Conservation (phyloP, 2,329 filamentous ascomycete genomes). For the Alternaria panax region DNA sequence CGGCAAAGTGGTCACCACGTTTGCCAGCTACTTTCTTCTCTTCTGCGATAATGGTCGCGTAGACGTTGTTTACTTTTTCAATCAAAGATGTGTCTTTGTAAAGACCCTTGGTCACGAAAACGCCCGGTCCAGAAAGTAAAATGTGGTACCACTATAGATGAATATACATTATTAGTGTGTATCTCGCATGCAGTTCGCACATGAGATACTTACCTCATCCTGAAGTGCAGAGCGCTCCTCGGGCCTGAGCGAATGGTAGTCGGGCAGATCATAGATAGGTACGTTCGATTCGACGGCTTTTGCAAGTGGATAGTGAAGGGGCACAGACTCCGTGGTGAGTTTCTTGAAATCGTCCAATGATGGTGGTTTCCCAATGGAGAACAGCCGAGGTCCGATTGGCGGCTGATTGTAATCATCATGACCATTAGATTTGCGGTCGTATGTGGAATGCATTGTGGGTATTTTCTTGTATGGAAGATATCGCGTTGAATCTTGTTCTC, state of each 20-base stretch:
- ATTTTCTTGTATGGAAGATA: neutral
- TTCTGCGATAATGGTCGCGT: conserved; percentile 49
- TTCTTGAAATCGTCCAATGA: conserved; percentile 55
- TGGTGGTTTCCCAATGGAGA: conserved; percentile 40
- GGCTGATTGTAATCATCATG: conserved; percentile 1
- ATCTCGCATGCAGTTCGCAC: neutral
- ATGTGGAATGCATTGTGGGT: neutral
- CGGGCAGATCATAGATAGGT: conserved; percentile 62
- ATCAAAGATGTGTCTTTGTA: conserved; percentile 45
- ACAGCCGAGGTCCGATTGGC: conserved; percentile 36
- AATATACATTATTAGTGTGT: neutral
- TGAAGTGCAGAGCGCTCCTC: conserved; percentile 55
- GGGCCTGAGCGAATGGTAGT: conserved; percentile 45
- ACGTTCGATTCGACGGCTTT: conserved; percentile 58
- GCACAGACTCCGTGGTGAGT: conserved; percentile 54
- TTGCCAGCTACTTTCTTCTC: conserved; percentile 56
- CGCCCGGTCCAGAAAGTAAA: conserved; percentile 64
- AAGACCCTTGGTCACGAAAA: conserved; percentile 61
- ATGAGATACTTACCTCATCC: conserved; percentile 55
- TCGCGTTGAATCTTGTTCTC: neutral
- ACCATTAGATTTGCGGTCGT: neutral
- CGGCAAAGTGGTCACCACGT: conserved; percentile 69
- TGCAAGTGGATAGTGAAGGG: conserved; percentile 58
- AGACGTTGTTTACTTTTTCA: conserved; percentile 34
- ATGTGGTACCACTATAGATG: conserved; percentile 60